Evolutionary conservation across 208 protist species (phyloP).

Genomic region (Leishmania guyanensis): DNA sequence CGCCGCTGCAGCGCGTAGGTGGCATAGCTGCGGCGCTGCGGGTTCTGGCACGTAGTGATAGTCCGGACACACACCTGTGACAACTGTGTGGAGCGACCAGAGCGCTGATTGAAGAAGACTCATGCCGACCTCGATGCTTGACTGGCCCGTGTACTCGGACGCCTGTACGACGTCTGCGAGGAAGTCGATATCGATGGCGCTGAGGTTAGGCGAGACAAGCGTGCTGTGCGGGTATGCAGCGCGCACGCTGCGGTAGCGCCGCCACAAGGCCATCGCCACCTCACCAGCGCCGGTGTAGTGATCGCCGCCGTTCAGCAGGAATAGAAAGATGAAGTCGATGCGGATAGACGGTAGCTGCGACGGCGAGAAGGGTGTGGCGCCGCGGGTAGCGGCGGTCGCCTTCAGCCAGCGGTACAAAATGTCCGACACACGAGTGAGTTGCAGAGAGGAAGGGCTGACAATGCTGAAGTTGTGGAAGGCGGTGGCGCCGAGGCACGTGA

Average conservation of each 20-base stretch:
- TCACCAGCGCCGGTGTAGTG: slow-evolving; percentile 84
- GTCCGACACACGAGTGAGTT: slow-evolving; percentile 72
- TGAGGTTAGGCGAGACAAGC: slow-evolving; percentile 54
- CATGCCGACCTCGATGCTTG: slow-evolving; percentile 43
- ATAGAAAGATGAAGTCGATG: slow-evolving; percentile 86
- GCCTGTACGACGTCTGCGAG: slow-evolving; percentile 71
- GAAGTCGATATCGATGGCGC: slow-evolving; percentile 59
- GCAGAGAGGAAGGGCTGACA: slow-evolving; percentile 77
- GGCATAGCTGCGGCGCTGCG: slow-evolving; percentile 53
- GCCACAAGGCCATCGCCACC: slow-evolving; percentile 76
- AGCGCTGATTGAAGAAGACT: slow-evolving; percentile 64
- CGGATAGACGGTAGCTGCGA: slow-evolving; percentile 70
- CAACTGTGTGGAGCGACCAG: slow-evolving; percentile 69
- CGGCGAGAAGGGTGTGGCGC: slow-evolving; percentile 40
- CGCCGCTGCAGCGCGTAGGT: slow-evolving; percentile 64
- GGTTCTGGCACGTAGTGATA: slow-evolving; percentile 53
- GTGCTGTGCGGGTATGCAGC: slow-evolving; percentile 49
- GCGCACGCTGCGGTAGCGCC: slow-evolving; percentile 73
- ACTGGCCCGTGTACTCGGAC: slow-evolving; percentile 58
- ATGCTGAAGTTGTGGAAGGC: slow-evolving; percentile 84
- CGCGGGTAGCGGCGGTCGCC: slow-evolving; percentile 39
- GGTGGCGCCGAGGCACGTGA: slow-evolving; percentile 84
- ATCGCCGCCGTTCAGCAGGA: slow-evolving; percentile 88
- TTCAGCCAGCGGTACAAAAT: slow-evolving; percentile 83
- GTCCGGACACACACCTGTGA: slow-evolving; percentile 64